phyloP scores from a whole-genome alignment of 2,329 filamentous ascomycete genomes.

The Nannizziopsis barbatae region DNA sequence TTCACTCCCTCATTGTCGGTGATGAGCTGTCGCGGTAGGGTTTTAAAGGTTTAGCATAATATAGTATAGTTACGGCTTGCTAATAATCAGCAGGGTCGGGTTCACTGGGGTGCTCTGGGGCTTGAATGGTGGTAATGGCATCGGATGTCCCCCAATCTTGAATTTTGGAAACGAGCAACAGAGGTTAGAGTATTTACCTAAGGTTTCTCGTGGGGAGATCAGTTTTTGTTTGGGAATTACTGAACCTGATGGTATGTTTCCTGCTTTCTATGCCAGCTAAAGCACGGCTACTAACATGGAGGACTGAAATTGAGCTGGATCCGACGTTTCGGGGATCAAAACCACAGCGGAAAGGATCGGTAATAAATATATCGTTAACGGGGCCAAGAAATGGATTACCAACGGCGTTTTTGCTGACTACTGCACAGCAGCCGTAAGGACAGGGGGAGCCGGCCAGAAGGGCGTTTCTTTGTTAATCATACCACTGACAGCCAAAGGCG shows the following conservation, averaged over 20 bases:
- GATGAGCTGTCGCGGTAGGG: slow-evolving; percentile 39
- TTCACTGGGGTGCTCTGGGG: slow-evolving; percentile 49
- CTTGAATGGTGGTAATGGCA: slow-evolving; percentile 49
- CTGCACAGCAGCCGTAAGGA: slow-evolving; percentile 52
- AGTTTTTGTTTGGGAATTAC: slow-evolving; percentile 56
- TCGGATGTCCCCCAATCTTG: slow-evolving; percentile 55
- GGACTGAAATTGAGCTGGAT: slow-evolving; percentile 36
- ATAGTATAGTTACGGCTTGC: neutral
- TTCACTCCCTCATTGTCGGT: slow-evolving; percentile 45
- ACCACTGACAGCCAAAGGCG: slow-evolving; percentile 40
- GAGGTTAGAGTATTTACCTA: slow-evolving; percentile 48
- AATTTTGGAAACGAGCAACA: slow-evolving; percentile 51
- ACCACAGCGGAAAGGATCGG: slow-evolving; percentile 48
- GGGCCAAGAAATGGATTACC: slow-evolving; percentile 59
- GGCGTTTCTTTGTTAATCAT: slow-evolving; percentile 51
- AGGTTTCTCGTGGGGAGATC: slow-evolving; percentile 47
- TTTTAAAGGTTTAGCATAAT: neutral
- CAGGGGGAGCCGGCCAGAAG: slow-evolving; percentile 42
- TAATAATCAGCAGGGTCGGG: slow-evolving; percentile 36
- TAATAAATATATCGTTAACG: slow-evolving; percentile 51
- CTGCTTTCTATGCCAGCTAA: slow-evolving; percentile 19
- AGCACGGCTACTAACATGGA: slow-evolving; percentile 23
- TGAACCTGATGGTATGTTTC: slow-evolving; percentile 45
- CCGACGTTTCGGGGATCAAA: slow-evolving; percentile 53
- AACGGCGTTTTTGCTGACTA: slow-evolving; percentile 51